Percentiles rank a stretch among this genome's conserved stretches.
Evolutionary conservation across 2,329 filamentous ascomycete species (phyloP).

Genomic region (Chaetomium sp.): DNA sequence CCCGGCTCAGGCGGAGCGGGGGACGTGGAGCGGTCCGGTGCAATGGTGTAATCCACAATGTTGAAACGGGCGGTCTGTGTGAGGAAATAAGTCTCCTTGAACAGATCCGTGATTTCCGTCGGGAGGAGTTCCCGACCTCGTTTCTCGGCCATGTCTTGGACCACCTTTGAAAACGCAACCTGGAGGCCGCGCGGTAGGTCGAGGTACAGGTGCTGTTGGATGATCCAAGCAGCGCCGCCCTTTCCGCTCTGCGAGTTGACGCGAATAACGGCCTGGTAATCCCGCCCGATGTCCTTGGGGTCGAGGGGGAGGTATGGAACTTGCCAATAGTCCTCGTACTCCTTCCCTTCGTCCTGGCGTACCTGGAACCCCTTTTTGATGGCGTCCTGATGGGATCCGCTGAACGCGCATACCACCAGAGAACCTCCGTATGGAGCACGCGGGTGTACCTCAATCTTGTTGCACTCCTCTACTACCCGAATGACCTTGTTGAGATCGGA

Average conservation of each 20-base stretch:
- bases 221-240: conserved; percentile 90
- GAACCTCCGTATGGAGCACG: conserved; percentile 86
- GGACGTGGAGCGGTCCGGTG: conserved; percentile 70
- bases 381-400: conserved; percentile 87
- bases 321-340: conserved; percentile 66
- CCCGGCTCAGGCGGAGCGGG: conserved; percentile 62
- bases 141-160: conserved; percentile 73
- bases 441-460: conserved; percentile 88
- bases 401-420: conserved; percentile 88
- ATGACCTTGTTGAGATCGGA: conserved; percentile 83
- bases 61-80: conserved; percentile 76
- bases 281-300: conserved; percentile 86
- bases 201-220: conserved; percentile 79
- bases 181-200: conserved; percentile 90
- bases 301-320: conserved; percentile 91
- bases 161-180: conserved; percentile 80
- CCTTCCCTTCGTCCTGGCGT: conserved; percentile 55
- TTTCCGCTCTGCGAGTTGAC: conserved; percentile 97
- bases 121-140: conserved; percentile 79
- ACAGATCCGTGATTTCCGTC: conserved; percentile 78
- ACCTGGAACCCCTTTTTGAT: conserved; percentile 86
- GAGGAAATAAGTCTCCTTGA: conserved; percentile 82
- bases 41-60: conserved; percentile 87
- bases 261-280: conserved; percentile 95
- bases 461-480: conserved; percentile 82